Conservation (phyloP, 2,329 filamentous ascomycete species). For the Sporothrix pseudoabietina region DNA sequence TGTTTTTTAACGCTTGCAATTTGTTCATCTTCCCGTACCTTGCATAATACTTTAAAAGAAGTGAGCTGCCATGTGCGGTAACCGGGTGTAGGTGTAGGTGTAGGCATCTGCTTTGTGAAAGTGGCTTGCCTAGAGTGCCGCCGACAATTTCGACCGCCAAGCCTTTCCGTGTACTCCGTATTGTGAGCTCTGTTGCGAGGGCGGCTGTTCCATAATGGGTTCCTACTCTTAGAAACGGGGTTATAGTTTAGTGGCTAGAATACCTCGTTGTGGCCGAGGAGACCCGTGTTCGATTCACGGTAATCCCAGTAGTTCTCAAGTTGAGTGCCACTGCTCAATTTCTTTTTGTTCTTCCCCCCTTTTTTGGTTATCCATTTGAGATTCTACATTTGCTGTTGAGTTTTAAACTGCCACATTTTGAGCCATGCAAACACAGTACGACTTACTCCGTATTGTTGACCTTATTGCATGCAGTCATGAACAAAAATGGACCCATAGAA, state of each 20-base stretch:
- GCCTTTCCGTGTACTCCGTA: not conserved
- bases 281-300: constrained; percentile 37
- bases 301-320: constrained; percentile 30
- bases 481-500: too few species aligned
- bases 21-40: not conserved
- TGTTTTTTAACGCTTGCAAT: not conserved
- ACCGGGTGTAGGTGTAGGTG: not conserved
- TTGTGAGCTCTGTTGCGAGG: not conserved
- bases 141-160: not conserved
- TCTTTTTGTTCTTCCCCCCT: not conserved
- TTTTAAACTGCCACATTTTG: not conserved
- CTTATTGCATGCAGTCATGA: too few species aligned
- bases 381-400: not conserved
- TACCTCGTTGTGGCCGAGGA: constrained; percentile 36
- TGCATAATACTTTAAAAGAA: not conserved
- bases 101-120: too few species aligned
- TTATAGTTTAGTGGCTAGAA: constrained; percentile 36
- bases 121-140: too few species aligned
- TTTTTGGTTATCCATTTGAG: too few species aligned
- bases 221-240: constrained; percentile 30
- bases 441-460: too few species aligned
- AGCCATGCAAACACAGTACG: too few species aligned
- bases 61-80: not conserved
- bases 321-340: not conserved
- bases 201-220: not conserved